These are phyloP conservation scores for Filosporella fistucella DNA, from an alignment of 495 filamentous ascomycete species.

Conservation along the genomic window DNA sequence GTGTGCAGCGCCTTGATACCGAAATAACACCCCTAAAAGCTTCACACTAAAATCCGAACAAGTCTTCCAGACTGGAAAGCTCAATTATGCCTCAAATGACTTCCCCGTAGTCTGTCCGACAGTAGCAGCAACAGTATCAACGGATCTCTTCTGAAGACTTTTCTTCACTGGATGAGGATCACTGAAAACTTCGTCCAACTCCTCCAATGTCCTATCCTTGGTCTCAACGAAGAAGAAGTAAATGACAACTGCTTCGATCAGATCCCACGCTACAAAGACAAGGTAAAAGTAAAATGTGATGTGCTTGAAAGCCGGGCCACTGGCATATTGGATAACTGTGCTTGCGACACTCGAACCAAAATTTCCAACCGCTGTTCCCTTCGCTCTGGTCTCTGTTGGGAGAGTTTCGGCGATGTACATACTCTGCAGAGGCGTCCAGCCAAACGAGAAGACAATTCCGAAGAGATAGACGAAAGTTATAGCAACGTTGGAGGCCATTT, in stretches of 20 bases:
- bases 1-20: no score
- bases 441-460: conserved; percentile 52
- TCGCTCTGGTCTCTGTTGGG: conserved; percentile 41
- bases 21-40: no score
- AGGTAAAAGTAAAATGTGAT: conserved; percentile 48
- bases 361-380: conserved; percentile 37
- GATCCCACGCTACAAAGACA: conserved; percentile 48
- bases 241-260: conserved; percentile 44
- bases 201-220: conserved; percentile 57
- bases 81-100: no score
- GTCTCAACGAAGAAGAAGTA: conserved; percentile 70
- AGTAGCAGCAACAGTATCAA: conserved; percentile 22
- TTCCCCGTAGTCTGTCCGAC: conserved; percentile 1
- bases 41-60: no score
- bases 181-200: conserved; percentile 51
- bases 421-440: conserved; percentile 55
- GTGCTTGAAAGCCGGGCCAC: conserved; percentile 42
- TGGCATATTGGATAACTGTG: conserved; percentile 41
- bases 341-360: conserved; percentile 34
- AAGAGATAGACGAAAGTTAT: conserved; percentile 62
- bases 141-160: conserved; percentile 33
- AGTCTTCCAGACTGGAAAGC: no score
- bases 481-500: conserved; percentile 32
- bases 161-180: conserved; percentile 36
- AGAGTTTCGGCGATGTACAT: conserved; percentile 34